phyloP scores from a whole-genome alignment of 148 eudicot genomes.

The Rhododendron williamsianum region DNA sequence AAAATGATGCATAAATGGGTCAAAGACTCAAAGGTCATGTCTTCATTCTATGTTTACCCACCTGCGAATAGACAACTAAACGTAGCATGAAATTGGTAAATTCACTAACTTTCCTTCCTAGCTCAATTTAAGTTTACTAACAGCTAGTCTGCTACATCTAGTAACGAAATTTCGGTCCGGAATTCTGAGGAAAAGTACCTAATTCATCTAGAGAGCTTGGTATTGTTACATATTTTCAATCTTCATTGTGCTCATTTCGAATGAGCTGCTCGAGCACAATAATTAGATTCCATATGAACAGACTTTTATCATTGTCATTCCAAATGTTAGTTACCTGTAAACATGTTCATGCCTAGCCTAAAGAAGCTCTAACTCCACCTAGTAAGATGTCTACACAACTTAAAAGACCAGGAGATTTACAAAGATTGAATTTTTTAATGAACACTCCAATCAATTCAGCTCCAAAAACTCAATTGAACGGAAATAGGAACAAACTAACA shows the following conservation, averaged over 20 bases:
- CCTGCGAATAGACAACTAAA: neutral
- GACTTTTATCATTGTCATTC: neutral
- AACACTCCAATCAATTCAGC: neutral
- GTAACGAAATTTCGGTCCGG: neutral
- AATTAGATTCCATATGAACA: neutral
- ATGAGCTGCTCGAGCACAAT: neutral
- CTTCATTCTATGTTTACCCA: neutral
- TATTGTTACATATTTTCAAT: neutral
- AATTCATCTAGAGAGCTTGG: neutral
- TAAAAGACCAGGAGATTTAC: neutral
- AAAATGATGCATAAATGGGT: neutral
- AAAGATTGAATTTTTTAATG: too few relatives aligned
- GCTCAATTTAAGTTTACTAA: neutral
- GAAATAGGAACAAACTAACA: neutral
- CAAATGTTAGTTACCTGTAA: neutral
- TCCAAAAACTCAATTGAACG: neutral
- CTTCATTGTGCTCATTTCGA: neutral
- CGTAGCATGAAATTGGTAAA: too few relatives aligned
- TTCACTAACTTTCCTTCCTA: neutral
- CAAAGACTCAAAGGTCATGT: neutral
- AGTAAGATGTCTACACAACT: neutral
- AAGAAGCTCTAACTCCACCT: neutral
- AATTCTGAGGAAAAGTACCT: neutral
- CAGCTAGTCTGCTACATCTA: neutral
- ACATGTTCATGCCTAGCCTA: neutral